phyloP scores from a whole-genome alignment of 805 yeast genomes.

The Danielozyma ontarioensis region DNA sequence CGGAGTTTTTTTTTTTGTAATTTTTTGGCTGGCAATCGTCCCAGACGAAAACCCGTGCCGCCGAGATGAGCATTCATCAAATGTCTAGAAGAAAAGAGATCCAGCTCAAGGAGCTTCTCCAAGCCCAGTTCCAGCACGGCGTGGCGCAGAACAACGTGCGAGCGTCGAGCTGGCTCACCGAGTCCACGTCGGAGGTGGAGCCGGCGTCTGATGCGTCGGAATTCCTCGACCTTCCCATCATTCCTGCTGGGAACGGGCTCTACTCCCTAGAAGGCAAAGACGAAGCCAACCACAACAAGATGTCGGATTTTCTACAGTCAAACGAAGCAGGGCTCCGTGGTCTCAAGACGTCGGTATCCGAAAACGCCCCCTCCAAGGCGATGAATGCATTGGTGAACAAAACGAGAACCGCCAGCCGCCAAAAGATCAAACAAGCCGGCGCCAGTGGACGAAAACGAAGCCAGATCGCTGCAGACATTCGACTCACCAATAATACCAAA shows the following conservation, averaged over 20 bases:
- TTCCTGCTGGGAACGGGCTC: constrained; percentile 28
- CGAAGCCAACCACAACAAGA: constrained; percentile 6
- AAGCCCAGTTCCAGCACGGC: constrained; percentile 41
- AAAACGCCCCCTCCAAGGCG: constrained; percentile 21
- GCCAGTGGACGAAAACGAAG: neutral
- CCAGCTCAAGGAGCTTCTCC: constrained; percentile 42
- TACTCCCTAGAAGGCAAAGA: constrained; percentile 14
- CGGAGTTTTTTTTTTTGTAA: constrained; percentile 9
- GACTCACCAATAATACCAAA: neutral
- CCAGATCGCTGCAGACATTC: neutral
- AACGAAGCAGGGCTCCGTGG: constrained; percentile 4
- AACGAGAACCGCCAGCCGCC: constrained; percentile 23
- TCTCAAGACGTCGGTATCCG: constrained; percentile 1
- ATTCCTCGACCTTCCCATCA: constrained; percentile 31
- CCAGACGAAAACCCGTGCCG: constrained; percentile 7
- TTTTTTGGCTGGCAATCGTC: constrained; percentile 1
- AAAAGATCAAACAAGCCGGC: constrained; percentile 7
- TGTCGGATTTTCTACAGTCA: constrained; percentile 24
- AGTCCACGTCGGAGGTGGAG: constrained; percentile 5
- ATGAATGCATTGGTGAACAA: constrained; percentile 35
- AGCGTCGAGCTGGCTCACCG: constrained; percentile 36
- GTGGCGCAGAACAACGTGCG: constrained; percentile 29
- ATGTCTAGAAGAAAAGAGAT: constrained; percentile 37
- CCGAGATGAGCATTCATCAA: constrained; percentile 7
- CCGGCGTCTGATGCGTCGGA: constrained; percentile 5